Conservation (phyloP, 441 rosid genomes). For the Populus tomentosa region DNA sequence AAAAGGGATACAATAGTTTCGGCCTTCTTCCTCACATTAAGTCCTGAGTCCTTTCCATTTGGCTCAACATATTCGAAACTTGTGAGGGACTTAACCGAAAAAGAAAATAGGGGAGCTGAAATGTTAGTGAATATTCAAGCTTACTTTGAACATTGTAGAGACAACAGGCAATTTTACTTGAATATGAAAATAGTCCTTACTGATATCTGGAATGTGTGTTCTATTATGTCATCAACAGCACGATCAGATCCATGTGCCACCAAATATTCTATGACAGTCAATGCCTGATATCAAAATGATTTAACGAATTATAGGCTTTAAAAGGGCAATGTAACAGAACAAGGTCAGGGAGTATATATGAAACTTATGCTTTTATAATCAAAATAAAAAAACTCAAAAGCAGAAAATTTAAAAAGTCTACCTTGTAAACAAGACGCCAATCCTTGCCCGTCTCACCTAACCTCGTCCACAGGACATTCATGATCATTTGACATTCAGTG, state of each 20-base stretch:
- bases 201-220: conserved; percentile 94
- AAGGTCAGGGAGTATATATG: conserved; percentile 3
- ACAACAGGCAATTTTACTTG: conserved; percentile 2
- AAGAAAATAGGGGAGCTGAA: conserved; percentile 18
- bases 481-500: conserved; percentile 90
- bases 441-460: conserved; percentile 85
- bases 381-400: neutral
- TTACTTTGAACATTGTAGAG: neutral
- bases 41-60: conserved; percentile 89
- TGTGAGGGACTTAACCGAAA: conserved; percentile 60
- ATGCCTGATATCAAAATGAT: conserved; percentile 48
- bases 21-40: conserved; percentile 95
- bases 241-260: conserved; percentile 95
- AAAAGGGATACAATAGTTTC: conserved; percentile 70
- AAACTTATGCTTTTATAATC: neutral
- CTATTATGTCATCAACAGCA: conserved; percentile 93
- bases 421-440: conserved; percentile 99
- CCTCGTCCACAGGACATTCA: conserved; percentile 96
- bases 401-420: conserved; percentile 20
- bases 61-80: conserved; percentile 92
- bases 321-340: conserved; percentile 1
- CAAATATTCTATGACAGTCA: conserved; percentile 90
- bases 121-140: conserved; percentile 24
- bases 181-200: conserved; percentile 42
- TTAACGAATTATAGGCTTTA: conserved; percentile 12